These are phyloP conservation scores for Starmerella asiatica DNA, from an alignment of 805 yeast species.

Conservation along the genomic window DNA sequence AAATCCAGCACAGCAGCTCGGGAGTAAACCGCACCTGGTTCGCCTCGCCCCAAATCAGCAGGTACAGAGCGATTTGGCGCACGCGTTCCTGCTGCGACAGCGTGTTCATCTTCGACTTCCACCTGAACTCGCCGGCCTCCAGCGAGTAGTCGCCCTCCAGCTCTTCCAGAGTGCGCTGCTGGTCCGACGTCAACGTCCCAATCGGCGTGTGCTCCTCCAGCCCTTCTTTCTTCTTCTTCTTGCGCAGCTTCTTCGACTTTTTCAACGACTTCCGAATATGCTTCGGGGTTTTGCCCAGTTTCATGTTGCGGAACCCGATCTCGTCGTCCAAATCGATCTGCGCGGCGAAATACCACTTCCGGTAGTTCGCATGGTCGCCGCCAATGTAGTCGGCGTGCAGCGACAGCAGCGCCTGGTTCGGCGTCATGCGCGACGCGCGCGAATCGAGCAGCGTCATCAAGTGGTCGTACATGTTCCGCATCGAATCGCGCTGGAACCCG, in stretches of 20 bases:
- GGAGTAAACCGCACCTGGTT: slow-evolving; percentile 81
- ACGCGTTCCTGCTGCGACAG: slow-evolving; percentile 45
- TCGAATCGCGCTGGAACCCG: slow-evolving; percentile 75
- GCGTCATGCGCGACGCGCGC: slow-evolving; percentile 64
- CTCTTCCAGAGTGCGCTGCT: slow-evolving; percentile 48
- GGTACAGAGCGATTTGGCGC: slow-evolving; percentile 49
- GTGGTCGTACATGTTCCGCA: slow-evolving; percentile 68
- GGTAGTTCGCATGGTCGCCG: slow-evolving; percentile 73
- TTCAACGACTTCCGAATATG: slow-evolving; percentile 37
- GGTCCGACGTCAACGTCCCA: slow-evolving; percentile 26
- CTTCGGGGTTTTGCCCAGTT: slow-evolving; percentile 36
- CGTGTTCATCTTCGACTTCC: slow-evolving; percentile 53
- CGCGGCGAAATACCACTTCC: slow-evolving; percentile 87
- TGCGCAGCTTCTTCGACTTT: slow-evolving; percentile 30
- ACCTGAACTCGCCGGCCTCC: slow-evolving; percentile 69
- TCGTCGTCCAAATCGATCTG: slow-evolving; percentile 64
- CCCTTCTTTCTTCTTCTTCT: slow-evolving; percentile 31
- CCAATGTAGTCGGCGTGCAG: slow-evolving; percentile 88
- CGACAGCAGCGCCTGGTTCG: slow-evolving; percentile 55
- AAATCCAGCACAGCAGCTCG: slow-evolving; percentile 84
- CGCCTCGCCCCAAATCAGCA: slow-evolving; percentile 66
- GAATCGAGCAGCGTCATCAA: slow-evolving; percentile 74
- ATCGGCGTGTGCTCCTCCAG: slow-evolving; percentile 22
- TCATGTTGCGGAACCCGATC: slow-evolving; percentile 44
- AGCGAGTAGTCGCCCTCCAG: slow-evolving; percentile 53